Base-by-base conservation (phyloP, 352 stramenopile genomes). In the Pythium myriotylum region DNA sequence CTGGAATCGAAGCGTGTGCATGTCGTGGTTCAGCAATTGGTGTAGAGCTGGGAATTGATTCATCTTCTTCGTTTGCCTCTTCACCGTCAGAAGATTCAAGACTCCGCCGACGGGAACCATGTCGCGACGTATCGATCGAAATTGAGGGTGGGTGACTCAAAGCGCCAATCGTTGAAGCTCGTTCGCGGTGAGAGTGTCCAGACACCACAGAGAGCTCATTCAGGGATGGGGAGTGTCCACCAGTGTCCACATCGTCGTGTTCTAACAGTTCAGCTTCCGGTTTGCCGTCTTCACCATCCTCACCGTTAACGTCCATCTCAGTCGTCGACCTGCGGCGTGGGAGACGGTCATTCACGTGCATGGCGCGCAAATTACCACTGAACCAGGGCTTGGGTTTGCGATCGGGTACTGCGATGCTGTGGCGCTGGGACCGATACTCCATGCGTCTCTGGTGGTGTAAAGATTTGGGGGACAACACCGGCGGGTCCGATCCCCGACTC, bases 331-430 rank as follows among this genome's bases (percentile, higher is more conserved):
- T 77, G 27, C 87, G 86, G 13, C 79, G 68, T 6, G 79, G 76
- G 10, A 83, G 58, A 29, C 81, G 73, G 49, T 92, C 83, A 27
- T 62, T 69, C 9, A 92, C 76, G 56, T 92, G 83, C 63, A 92
- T 89, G 7, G 83, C 83, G 23, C 76, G 70, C 23, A 92, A 69
- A 53, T 92, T 80, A 0, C 79, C 77, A 50, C 79, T 86, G 53
- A 89, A 91, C 83, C 83, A 92, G 13, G 74, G 56, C 32, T 65
- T 70, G 1, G 57, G n/a, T 35, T 61, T 61, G 32, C 33, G 46
- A 22, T 71, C 64, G 5, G 57, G 45, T 12, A 53, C 58, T 3
- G 52, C 64, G 39, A 67, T 67, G 41, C 65, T 68, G 49, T 65
- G 54, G 22, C 65, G 59, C 19, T 68, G 54, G 2, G 41, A 26